phyloP scores from a whole-genome alignment of 2,329 filamentous ascomycete species.

The Colletotrichum brevisporum region DNA sequence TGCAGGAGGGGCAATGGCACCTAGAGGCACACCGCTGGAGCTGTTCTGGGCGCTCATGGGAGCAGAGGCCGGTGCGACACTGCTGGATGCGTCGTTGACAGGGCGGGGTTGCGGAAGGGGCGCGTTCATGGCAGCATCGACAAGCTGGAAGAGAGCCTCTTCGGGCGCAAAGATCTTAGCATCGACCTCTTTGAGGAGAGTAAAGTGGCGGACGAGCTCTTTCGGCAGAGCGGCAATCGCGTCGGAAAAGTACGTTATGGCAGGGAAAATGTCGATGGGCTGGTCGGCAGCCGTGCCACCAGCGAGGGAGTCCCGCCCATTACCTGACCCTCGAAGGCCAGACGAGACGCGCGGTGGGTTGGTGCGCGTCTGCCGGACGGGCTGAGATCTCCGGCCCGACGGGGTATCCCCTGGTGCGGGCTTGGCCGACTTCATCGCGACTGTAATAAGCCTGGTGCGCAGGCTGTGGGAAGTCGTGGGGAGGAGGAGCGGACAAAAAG shows the following conservation, averaged over 20 bases:
- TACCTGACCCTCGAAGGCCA: slow-evolving; percentile 59
- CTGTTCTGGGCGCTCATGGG: slow-evolving; percentile 66
- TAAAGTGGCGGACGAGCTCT: slow-evolving; percentile 96
- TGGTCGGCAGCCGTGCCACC: slow-evolving; percentile 64
- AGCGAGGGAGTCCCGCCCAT: slow-evolving; percentile 61
- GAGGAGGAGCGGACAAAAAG: slow-evolving; percentile 4
- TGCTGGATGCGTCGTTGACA: slow-evolving; percentile 60
- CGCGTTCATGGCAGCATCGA: slow-evolving; percentile 73
- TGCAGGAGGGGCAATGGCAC: slow-evolving; percentile 51
- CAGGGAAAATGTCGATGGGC: slow-evolving; percentile 77
- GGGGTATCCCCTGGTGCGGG: slow-evolving; percentile 56
- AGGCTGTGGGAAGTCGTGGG: slow-evolving; percentile 15
- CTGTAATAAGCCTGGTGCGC: slow-evolving; percentile 8
- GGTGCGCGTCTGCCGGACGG: slow-evolving; percentile 74
- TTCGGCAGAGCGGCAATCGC: slow-evolving; percentile 92
- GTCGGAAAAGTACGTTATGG: slow-evolving; percentile 85
- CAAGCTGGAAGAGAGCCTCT: slow-evolving; percentile 82
- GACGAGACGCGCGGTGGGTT: slow-evolving; percentile 71
- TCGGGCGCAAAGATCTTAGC: slow-evolving; percentile 94
- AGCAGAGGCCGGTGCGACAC: slow-evolving; percentile 58
- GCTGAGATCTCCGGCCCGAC: slow-evolving; percentile 73
- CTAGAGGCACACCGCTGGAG: slow-evolving; percentile 56
- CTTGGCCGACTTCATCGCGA: slow-evolving; percentile 70
- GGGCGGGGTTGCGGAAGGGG: slow-evolving; percentile 62
- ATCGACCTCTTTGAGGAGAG: slow-evolving; percentile 96